Conservation (phyloP, 495 filamentous ascomycete species). For the Halenospora varia region DNA sequence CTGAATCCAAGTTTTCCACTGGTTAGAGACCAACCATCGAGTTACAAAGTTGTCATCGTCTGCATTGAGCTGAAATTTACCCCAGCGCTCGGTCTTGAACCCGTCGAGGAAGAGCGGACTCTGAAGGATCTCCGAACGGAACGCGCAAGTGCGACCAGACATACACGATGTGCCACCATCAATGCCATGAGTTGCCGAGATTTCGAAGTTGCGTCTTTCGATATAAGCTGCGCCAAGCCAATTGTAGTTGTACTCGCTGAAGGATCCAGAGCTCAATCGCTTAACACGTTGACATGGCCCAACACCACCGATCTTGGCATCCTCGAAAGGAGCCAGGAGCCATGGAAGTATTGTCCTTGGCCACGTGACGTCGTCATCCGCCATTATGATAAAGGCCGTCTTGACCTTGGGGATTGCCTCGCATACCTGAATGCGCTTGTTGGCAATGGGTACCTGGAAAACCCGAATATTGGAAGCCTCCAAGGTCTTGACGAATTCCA, state of each 20-base stretch:
- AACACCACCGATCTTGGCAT: constrained; percentile 71
- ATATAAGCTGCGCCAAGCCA: constrained; percentile 81
- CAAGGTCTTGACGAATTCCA: constrained; percentile 47
- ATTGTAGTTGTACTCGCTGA: constrained; percentile 59
- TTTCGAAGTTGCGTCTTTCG: constrained; percentile 83
- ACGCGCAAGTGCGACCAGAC: constrained; percentile 81
- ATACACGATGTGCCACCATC: constrained; percentile 86
- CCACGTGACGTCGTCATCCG: constrained; percentile 87
- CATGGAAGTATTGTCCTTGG: constrained; percentile 70
- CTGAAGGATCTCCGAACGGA: constrained; percentile 76
- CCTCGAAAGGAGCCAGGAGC: constrained; percentile 83
- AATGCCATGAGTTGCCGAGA: constrained; percentile 77
- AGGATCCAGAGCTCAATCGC: constrained; percentile 52
- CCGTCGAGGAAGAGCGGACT: constrained; percentile 66
- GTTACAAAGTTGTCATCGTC: constrained; percentile 87
- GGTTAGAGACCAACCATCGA: constrained; percentile 70
- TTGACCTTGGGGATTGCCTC: constrained; percentile 71
- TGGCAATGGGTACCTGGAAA: constrained; percentile 56
- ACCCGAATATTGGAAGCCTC: constrained; percentile 54
- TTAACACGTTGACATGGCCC: constrained; percentile 79
- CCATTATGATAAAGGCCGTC: constrained; percentile 74
- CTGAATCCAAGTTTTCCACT: constrained; percentile 75
- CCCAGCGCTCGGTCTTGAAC: constrained; percentile 70
- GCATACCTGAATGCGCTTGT: constrained; percentile 83
- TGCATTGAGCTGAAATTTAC: constrained; percentile 69